Conservation (phyloP, 202 grass and related monocot species). For the Setaria italica region DNA sequence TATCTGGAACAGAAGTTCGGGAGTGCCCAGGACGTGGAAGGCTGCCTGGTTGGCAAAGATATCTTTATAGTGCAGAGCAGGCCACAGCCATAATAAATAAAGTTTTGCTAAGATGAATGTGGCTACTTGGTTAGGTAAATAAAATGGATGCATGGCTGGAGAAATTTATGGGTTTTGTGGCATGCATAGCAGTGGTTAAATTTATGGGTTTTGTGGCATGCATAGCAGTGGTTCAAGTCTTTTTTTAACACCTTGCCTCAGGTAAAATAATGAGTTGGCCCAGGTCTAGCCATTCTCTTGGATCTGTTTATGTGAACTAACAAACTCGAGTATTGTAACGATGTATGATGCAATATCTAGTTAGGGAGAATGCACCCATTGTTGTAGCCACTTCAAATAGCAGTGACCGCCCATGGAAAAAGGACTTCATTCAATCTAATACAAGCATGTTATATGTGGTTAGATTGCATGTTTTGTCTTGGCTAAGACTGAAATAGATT, state of each 20-base stretch:
- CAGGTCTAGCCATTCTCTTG: neutral
- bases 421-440: neutral
- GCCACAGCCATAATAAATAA: slow-evolving; percentile 61
- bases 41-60: slow-evolving; percentile 80
- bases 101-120: neutral
- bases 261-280: neutral
- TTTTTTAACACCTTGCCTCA: neutral
- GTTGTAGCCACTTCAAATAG: neutral
- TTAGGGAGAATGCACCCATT: neutral
- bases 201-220: neutral
- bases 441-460: neutral
- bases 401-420: neutral
- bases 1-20: slow-evolving; percentile 89
- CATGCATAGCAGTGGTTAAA: neutral
- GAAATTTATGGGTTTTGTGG: neutral
- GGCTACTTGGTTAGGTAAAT: slow-evolving; percentile 36
- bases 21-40: slow-evolving; percentile 88
- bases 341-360: neutral
- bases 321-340: neutral
- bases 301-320: neutral
- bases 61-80: slow-evolving; percentile 94
- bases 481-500: no score
- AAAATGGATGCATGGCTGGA: slow-evolving; percentile 17
- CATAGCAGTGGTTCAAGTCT: neutral
- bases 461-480: no score